phyloP scores from a whole-genome alignment of 345 rosid species.

The Noccaea bulbosa region DNA sequence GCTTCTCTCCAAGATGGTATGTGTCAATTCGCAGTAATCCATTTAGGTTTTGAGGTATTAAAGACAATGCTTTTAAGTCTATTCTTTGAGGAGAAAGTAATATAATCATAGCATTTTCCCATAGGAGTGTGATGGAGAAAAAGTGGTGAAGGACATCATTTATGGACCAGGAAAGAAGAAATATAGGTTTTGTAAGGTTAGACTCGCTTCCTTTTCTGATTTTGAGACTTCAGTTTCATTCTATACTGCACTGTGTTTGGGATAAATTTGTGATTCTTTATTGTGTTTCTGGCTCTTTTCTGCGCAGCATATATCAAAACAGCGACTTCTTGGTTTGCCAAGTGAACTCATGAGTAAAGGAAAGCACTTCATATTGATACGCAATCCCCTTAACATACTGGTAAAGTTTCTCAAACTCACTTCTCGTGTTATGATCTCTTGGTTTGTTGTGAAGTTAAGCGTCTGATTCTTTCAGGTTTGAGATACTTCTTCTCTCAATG shows the following conservation, averaged over 20 bases:
- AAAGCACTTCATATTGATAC: slow-evolving; percentile 76
- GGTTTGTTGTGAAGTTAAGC: slow-evolving; percentile 25
- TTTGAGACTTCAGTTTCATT: background rate
- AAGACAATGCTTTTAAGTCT: background rate
- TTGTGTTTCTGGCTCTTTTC: background rate
- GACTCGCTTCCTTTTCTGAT: slow-evolving; percentile 11
- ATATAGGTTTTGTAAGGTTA: slow-evolving; percentile 86
- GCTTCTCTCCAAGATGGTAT: slow-evolving; percentile 68
- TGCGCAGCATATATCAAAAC: slow-evolving; percentile 72
- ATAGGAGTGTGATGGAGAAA: slow-evolving; percentile 75
- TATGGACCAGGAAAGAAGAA: slow-evolving; percentile 69
- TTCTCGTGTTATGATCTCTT: background rate
- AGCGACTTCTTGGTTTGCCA: slow-evolving; percentile 64
- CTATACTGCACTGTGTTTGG: background rate
- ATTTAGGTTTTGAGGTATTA: background rate
- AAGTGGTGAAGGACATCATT: slow-evolving; percentile 73
- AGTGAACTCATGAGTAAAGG: slow-evolving; percentile 74
- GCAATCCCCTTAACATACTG: slow-evolving; percentile 72
- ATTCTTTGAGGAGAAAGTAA: background rate
- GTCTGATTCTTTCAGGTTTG: background rate
- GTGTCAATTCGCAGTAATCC: background rate
- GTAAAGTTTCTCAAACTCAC: slow-evolving; percentile 47
- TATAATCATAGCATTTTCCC: background rate
- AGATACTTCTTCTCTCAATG: slow-evolving; percentile 1
- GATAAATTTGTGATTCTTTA: background rate